These are phyloP conservation scores for Hypericum perforatum DNA, from an alignment of 345 rosid genomes.

Conservation along the genomic window DNA sequence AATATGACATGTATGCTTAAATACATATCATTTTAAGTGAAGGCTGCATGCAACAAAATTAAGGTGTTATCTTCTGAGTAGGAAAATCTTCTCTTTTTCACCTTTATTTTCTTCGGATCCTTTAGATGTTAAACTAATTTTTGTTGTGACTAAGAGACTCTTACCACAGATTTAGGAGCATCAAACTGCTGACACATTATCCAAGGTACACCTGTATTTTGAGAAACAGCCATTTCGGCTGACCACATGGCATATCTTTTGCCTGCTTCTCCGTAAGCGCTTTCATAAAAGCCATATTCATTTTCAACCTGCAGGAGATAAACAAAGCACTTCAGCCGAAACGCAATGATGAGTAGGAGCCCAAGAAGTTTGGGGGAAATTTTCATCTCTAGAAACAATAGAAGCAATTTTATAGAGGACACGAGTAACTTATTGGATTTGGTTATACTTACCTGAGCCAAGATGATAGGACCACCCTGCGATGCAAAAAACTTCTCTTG, in stretches of 20 bases:
- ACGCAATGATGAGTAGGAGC: neutral
- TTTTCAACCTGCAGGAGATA: constrained; percentile 62
- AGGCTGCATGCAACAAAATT: too few relatives aligned
- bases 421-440: too few relatives aligned
- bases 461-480: constrained; percentile 7
- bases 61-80: too few relatives aligned
- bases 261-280: constrained; percentile 59
- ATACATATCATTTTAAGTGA: too few relatives aligned
- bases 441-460: constrained; percentile 2
- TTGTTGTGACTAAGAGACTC: constrained; percentile 7
- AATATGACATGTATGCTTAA: too few relatives aligned
- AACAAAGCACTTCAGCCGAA: neutral
- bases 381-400: too few relatives aligned
- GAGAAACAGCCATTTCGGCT: constrained; percentile 84
- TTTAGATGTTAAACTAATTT: neutral
- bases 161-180: constrained; percentile 73
- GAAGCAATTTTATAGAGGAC: too few relatives aligned
- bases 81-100: too few relatives aligned
- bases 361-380: too few relatives aligned
- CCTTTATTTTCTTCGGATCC: too few relatives aligned
- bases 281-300: constrained; percentile 67
- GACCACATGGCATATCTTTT: constrained; percentile 73
- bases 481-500: constrained; percentile 2
- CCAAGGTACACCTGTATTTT: constrained; percentile 88
- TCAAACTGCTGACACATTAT: constrained; percentile 84